Evolutionary conservation across 805 yeast genomes (phyloP).

Genomic region (Saturnispora dispora): DNA sequence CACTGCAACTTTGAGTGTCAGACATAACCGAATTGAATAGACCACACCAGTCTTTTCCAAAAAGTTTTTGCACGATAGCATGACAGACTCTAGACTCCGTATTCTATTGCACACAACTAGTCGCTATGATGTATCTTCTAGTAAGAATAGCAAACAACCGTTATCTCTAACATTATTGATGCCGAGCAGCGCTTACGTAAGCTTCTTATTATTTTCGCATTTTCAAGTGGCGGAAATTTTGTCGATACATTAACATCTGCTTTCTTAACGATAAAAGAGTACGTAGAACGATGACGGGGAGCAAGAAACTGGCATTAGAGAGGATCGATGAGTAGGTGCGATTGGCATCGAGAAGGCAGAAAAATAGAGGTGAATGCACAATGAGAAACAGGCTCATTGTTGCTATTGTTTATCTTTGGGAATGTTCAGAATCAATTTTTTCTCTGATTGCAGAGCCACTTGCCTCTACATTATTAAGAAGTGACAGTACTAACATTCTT

Average conservation of each 20-base stretch:
- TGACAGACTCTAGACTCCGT: background rate
- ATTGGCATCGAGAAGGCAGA: background rate
- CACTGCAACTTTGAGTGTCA: too few species aligned
- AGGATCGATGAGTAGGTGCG: background rate
- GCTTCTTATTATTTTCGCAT: background rate
- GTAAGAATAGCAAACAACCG: too few species aligned
- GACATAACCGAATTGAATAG: too few species aligned
- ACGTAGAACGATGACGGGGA: background rate
- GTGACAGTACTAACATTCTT: background rate
- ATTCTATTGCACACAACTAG: too few species aligned
- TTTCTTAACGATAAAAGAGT: background rate
- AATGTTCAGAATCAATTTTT: background rate
- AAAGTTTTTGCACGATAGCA: too few species aligned
- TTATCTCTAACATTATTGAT: too few species aligned
- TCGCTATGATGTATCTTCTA: too few species aligned
- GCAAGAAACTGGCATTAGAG: background rate
- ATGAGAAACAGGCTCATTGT: background rate
- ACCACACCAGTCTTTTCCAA: too few species aligned
- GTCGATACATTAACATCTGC: background rate
- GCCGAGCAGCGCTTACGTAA: conserved; percentile 4
- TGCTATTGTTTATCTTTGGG: background rate
- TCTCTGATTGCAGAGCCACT: background rate
- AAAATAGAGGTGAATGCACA: background rate
- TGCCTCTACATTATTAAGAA: background rate
- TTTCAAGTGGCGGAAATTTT: background rate